Evolutionary conservation across 805 yeast genomes (phyloP), one percentile per base, ranked within the genome.

Genomic region (Candida sithepensis): DNA sequence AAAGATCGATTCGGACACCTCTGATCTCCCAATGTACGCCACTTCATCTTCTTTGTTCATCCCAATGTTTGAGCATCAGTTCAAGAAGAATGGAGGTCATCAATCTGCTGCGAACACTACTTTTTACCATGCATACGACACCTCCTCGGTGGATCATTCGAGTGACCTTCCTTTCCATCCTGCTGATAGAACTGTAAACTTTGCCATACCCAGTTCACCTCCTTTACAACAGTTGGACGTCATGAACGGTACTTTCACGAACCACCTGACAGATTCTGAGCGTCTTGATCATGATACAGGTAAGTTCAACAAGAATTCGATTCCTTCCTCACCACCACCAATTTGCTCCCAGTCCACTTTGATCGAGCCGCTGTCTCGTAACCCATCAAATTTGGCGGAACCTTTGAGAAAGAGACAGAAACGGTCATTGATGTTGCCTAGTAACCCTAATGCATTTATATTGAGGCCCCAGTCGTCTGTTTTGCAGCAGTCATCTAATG

Each of bases 191-290:
- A 7, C 41, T 34, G 42, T 40, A 24, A 28, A 37, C 19, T 43
- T 73, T 42, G 68, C 74, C 42, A 72, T 75, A 4, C 75, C 75
- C 0, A 56, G 71, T 14, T 64, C 68, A 2, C 61, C 68, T 3
- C 58, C 63, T 3, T 45, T 66, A 12, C 49, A 57, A 40, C 39
- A 45, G 41, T 13, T 32, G 3, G 42, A 44, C 6, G n/a, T 36
- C 4, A 13, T 41, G 24, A 47, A 39, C 28, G 42, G 45, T 24
- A 39, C 30, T 28, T 30, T 33, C 23, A 42, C 37, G 4, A 28
- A 39, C 12, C 32, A 36, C 14, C 9, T 24, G 2, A 28, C 19
- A 13, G 43, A 41, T 10, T 41, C 14, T 14, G 23, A 28, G 9
- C 16, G 10, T 18, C 18, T 16, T 19, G 18, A 41, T 13, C 21